Conservation (phyloP, 495 filamentous ascomycete genomes). For the Immersiella caudata region DNA sequence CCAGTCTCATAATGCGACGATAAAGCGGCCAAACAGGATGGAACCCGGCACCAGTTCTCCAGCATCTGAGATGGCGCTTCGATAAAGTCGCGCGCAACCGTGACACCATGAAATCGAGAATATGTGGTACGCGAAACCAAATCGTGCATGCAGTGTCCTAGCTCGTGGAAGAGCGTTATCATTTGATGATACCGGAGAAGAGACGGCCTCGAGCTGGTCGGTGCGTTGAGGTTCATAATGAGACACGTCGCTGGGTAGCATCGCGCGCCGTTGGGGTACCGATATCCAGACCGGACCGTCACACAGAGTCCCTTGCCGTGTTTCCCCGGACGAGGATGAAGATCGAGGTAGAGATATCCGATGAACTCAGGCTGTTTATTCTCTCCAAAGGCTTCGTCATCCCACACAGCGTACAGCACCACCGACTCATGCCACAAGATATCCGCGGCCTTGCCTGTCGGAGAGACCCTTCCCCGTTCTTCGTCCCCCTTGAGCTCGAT, state of each 20-base stretch:
- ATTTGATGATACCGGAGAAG: background rate
- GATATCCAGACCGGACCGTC: background rate
- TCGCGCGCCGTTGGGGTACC: background rate
- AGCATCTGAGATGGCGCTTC: slow-evolving; percentile 6
- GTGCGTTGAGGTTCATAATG: background rate
- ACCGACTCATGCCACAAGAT: slow-evolving; percentile 5
- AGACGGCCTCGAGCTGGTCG: background rate
- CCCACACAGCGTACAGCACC: background rate
- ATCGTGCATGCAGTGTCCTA: slow-evolving; percentile 8
- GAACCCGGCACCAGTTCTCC: background rate
- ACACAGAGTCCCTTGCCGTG: background rate
- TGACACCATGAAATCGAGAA: background rate
- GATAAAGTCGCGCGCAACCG: slow-evolving; percentile 3
- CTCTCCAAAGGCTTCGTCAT: background rate
- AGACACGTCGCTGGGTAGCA: slow-evolving; percentile 4
- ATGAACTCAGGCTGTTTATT: background rate
- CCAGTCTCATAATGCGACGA: slow-evolving; percentile 5
- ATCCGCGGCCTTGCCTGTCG: background rate
- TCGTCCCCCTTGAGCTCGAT: background rate
- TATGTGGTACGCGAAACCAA: background rate
- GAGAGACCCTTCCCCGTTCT: background rate
- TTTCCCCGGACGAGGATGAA: slow-evolving; percentile 1
- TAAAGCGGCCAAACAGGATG: background rate
- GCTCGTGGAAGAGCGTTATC: background rate
- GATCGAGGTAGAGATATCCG: slow-evolving; percentile 3